Evolutionary conservation across 176 grass and related monocot genomes (phyloP).

Genomic region (Ensete ventricosum): DNA sequence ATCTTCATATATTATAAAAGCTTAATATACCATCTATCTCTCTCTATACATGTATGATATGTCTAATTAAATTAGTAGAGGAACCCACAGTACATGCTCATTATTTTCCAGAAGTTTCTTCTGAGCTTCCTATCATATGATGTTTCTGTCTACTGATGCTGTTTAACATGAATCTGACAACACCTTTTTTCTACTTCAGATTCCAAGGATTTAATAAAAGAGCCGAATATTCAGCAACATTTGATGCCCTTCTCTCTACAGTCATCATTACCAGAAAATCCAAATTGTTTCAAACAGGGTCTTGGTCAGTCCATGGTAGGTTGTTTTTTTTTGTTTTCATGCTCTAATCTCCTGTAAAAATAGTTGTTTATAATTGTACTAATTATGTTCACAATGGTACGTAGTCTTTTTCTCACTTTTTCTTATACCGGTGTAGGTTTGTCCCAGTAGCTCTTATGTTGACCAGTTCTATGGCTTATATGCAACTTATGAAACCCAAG

Average conservation of each 20-base stretch:
- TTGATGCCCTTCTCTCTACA: conserved; percentile 28
- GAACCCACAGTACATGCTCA: background rate
- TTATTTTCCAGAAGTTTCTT: background rate
- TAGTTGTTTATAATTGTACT: background rate
- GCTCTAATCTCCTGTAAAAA: background rate
- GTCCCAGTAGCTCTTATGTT: conserved; percentile 1
- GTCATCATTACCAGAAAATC: conserved; percentile 44
- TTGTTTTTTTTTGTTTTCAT: background rate
- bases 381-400: background rate
- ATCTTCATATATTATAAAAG: background rate
- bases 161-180: background rate
- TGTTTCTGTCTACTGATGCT: background rate
- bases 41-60: background rate
- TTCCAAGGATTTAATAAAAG: conserved; percentile 29
- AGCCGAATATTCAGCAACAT: conserved; percentile 41
- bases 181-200: conserved; percentile 24
- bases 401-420: background rate
- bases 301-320: conserved; percentile 67
- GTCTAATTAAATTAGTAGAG: background rate
- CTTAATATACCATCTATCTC: background rate
- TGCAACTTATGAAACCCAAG: conserved; percentile 8
- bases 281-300: conserved; percentile 47
- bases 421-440: conserved; percentile 2
- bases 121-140: background rate
- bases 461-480: conserved; percentile 13